phyloP scores from a whole-genome alignment of 768 basidiomycete species.

The Tulasnella sp. region DNA sequence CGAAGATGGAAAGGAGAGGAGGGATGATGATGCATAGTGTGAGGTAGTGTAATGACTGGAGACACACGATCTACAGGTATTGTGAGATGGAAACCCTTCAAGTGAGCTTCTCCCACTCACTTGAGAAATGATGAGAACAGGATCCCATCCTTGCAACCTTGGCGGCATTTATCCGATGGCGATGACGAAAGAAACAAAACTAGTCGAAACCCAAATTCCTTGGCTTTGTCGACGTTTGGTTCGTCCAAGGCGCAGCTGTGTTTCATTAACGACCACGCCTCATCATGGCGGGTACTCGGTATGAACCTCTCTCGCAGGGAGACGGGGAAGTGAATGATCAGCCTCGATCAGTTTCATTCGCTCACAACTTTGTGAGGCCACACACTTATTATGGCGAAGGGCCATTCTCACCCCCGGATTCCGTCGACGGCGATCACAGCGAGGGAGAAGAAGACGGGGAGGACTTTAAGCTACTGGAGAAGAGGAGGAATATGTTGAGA shows the following conservation, averaged over 20 bases:
- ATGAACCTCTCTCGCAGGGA: constrained; percentile 24
- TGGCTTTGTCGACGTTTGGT: background rate
- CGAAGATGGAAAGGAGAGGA: constrained; percentile 59
- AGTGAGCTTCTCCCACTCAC: constrained; percentile 28
- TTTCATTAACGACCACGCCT: background rate
- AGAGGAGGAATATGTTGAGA: constrained; percentile 18
- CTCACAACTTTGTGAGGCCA: constrained; percentile 20
- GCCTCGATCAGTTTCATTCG: background rate
- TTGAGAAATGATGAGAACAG: constrained; percentile 75
- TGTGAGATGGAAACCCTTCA: background rate
- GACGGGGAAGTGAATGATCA: constrained; percentile 22
- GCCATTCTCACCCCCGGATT: constrained; percentile 63
- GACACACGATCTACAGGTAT: constrained; percentile 64
- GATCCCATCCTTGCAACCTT: constrained; percentile 59
- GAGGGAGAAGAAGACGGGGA: constrained; percentile 16
- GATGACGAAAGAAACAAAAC: background rate
- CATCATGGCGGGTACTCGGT: constrained; percentile 24
- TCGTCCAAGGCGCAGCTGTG: background rate
- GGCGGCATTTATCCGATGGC: constrained; percentile 4
- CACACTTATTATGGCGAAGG: constrained; percentile 59
- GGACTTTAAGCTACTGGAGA: constrained; percentile 22
- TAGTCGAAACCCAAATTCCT: background rate
- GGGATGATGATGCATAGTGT: constrained; percentile 74
- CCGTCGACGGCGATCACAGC: constrained; percentile 43
- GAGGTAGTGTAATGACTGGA: constrained; percentile 91